Conservation (phyloP, 2,329 filamentous ascomycete species). For the Arthrinium puccinioides region DNA sequence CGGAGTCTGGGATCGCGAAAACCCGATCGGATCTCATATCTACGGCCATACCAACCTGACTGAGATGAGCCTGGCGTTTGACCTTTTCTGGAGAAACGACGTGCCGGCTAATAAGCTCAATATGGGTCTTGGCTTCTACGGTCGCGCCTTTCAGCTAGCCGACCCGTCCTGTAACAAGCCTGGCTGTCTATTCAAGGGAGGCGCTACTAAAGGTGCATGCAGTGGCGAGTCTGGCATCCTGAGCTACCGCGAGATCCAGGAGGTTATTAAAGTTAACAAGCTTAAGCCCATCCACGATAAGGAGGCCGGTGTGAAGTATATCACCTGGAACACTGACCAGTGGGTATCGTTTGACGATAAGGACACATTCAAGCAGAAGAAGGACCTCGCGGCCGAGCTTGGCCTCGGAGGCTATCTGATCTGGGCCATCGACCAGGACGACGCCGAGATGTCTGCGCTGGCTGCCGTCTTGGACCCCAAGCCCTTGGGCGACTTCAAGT, state of each 20-base stretch:
- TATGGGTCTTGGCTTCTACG: constrained; percentile 34
- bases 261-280: constrained; percentile 15
- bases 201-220: constrained; percentile 11
- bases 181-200: not conserved
- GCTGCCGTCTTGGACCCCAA: constrained; percentile 8
- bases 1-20: constrained; percentile 25
- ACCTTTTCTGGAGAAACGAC: constrained; percentile 33
- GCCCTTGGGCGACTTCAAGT: constrained; percentile 2
- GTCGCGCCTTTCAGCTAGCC: constrained; percentile 11
- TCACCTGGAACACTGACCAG: constrained; percentile 27
- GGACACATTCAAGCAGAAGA: constrained; percentile 26
- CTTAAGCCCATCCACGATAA: constrained; percentile 17
- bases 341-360: constrained; percentile 34
- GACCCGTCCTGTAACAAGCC: constrained; percentile 12
- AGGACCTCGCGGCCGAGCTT: constrained; percentile 19
- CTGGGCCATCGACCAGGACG: constrained; percentile 24
- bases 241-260: constrained; percentile 14
- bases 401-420: constrained; percentile 25
- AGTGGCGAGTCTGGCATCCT: constrained; percentile 9
- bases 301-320: constrained; percentile 21
- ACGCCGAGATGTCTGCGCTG: constrained; percentile 12
- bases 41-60: constrained; percentile 32
- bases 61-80: constrained; percentile 27
- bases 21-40: constrained; percentile 19
- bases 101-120: constrained; percentile 29